phyloP scores from a whole-genome alignment of 495 filamentous ascomycete species.

The Patellaria atrata region DNA sequence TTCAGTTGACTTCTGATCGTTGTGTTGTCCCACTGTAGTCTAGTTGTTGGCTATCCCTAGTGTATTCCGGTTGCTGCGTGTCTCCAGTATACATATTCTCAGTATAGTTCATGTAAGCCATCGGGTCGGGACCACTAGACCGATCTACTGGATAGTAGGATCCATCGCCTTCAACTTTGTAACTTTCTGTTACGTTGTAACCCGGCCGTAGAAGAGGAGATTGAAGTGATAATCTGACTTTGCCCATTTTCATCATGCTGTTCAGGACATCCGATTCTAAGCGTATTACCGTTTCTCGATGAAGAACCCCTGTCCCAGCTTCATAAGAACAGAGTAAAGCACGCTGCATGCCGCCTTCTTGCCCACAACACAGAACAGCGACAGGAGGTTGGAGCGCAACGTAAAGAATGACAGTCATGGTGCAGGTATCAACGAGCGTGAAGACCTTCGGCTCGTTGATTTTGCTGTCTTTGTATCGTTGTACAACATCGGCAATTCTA shows the following conservation, averaged over 20 bases:
- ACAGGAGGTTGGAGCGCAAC: slow-evolving; percentile 26
- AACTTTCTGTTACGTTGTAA: no score
- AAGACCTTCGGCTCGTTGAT: slow-evolving; percentile 19
- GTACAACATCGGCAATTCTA: slow-evolving; percentile 3
- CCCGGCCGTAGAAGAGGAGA: no score
- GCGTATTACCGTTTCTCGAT: slow-evolving; percentile 22
- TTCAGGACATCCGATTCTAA: slow-evolving; percentile 16
- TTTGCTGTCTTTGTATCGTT: slow-evolving; percentile 4
- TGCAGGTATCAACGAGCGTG: slow-evolving; percentile 21
- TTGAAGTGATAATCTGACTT: background rate
- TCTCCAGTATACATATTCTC: no score
- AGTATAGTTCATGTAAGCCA: no score
- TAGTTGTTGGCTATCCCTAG: no score
- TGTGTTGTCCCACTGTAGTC: no score
- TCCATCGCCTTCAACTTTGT: no score
- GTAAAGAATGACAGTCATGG: slow-evolving; percentile 28
- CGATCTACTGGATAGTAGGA: no score
- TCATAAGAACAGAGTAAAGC: slow-evolving; percentile 26
- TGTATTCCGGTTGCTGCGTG: no score
- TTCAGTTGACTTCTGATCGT: no score
- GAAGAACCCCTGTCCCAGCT: slow-evolving; percentile 15
- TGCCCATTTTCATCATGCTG: slow-evolving; percentile 6
- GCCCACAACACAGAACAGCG: slow-evolving; percentile 25
- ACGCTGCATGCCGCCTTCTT: slow-evolving; percentile 31
- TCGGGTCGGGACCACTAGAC: no score